Conservation (phyloP, 495 filamentous ascomycete genomes). For the Penicillium roqueforti region DNA sequence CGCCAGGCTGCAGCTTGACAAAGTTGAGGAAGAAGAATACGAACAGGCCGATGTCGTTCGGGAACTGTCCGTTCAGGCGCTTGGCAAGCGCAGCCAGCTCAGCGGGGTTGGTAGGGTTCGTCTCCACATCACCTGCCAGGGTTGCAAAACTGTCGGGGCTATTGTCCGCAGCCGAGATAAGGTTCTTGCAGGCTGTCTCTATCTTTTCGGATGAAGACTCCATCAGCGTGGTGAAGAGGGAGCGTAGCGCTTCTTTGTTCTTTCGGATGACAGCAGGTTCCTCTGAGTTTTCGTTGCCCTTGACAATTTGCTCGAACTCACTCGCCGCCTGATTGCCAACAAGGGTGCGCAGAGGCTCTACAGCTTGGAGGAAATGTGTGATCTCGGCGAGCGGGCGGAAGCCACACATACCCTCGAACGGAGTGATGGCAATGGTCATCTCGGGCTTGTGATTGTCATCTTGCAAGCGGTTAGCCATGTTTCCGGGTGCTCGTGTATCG, state of each 20-base stretch:
- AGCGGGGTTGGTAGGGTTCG: conserved; percentile 35
- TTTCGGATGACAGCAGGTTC: conserved; percentile 50
- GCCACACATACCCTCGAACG: conserved; percentile 92
- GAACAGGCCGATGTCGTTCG: conserved; percentile 71
- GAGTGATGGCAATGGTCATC: conserved; percentile 96
- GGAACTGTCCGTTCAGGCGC: conserved; percentile 73
- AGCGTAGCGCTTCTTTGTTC: conserved; percentile 79
- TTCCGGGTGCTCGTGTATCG: background rate
- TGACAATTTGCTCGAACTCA: conserved; percentile 64
- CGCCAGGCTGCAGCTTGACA: conserved; percentile 73
- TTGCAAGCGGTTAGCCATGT: conserved; percentile 15
- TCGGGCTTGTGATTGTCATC: conserved; percentile 99
- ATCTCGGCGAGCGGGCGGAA: conserved; percentile 89
- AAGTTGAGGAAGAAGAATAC: conserved; percentile 82
- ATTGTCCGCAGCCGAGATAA: conserved; percentile 65
- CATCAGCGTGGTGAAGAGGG: conserved; percentile 75
- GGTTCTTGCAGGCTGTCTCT: conserved; percentile 56
- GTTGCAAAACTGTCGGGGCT: conserved; percentile 40
- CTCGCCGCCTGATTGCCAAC: conserved; percentile 65
- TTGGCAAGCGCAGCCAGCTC: conserved; percentile 72
- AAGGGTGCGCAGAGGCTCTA: conserved; percentile 69
- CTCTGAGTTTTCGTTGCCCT: conserved; percentile 59
- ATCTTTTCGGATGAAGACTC: conserved; percentile 63
- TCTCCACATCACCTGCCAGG: conserved; percentile 31
- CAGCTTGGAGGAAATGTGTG: conserved; percentile 71